Evolutionary conservation across 23 red algal genomes (phyloP).

Genomic region (Gracilaria gracilis): DNA sequence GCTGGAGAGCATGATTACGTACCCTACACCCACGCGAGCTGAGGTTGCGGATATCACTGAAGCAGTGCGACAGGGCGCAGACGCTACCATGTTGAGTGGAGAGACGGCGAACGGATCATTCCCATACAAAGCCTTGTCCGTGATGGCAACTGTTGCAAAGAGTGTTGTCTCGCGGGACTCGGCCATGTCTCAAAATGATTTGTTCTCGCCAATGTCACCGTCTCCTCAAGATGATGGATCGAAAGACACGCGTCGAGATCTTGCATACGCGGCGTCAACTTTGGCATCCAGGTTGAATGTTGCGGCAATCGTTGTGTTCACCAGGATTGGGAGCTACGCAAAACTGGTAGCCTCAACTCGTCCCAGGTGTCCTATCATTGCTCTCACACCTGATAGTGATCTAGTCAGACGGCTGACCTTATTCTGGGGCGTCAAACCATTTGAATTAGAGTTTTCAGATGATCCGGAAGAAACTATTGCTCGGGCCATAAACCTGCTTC

Average conservation of each 20-base stretch:
- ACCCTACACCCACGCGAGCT: slow-evolving; percentile 95
- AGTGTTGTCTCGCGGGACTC: slow-evolving; percentile 72
- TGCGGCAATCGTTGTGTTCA: slow-evolving; percentile 92
- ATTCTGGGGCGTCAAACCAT: slow-evolving; percentile 95
- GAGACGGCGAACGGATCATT: slow-evolving; percentile 97
- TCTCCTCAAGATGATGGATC: slow-evolving; percentile 5
- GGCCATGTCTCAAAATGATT: slow-evolving; percentile 58
- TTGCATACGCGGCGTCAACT: slow-evolving; percentile 82
- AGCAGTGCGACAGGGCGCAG: slow-evolving; percentile 91
- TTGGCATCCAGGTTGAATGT: slow-evolving; percentile 86
- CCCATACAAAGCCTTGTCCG: slow-evolving; percentile 85
- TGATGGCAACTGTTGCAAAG: slow-evolving; percentile 90
- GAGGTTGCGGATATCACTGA: slow-evolving; percentile 98
- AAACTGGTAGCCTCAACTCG: slow-evolving; percentile 76
- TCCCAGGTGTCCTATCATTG: slow-evolving; percentile 87
- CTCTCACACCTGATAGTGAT: slow-evolving; percentile 84
- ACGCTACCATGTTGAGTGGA: slow-evolving; percentile 98
- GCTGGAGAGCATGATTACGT: slow-evolving; percentile 98
- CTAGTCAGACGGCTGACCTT: slow-evolving; percentile 80
- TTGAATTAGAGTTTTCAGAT: slow-evolving; percentile 72
- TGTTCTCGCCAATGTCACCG: slow-evolving; percentile 55
- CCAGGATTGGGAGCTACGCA: slow-evolving; percentile 85
- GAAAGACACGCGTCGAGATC: slow-evolving; percentile 52
- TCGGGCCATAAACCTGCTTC: slow-evolving; percentile 71
- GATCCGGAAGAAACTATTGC: slow-evolving; percentile 95